Evolutionary conservation across 2,329 filamentous ascomycete genomes (phyloP).

Genomic region (Aspergillus latus): DNA sequence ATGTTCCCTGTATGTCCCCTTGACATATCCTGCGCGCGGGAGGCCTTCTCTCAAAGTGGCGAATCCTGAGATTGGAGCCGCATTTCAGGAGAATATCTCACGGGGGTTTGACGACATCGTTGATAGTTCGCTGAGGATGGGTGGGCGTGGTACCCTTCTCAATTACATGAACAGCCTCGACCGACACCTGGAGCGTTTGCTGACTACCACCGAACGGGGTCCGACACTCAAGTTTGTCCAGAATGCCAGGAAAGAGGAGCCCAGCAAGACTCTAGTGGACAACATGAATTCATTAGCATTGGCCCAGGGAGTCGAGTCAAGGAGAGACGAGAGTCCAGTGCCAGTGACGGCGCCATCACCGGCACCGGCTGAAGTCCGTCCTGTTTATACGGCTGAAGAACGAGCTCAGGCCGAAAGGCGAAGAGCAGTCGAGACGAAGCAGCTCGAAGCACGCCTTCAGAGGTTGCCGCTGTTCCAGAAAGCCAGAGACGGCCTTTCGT

Average conservation of each 20-base stretch:
- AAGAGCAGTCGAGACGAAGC: conserved; percentile 65
- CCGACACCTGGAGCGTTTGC: conserved; percentile 66
- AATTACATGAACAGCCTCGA: conserved; percentile 69
- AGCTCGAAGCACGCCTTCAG: conserved; percentile 73
- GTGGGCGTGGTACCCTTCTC: conserved; percentile 56
- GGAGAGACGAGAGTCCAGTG: neutral
- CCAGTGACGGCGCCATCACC: neutral
- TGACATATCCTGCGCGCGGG: conserved; percentile 57
- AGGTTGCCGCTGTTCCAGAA: conserved; percentile 66
- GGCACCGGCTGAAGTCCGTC: conserved; percentile 37
- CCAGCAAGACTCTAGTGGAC: conserved; percentile 10
- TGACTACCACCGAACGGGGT: conserved; percentile 68
- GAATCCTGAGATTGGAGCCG: conserved; percentile 69
- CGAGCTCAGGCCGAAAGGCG: conserved; percentile 62
- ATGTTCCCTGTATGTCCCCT: conserved; percentile 66
- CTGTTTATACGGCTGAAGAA: conserved; percentile 59
- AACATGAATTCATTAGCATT: conserved; percentile 13
- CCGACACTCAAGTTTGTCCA: conserved; percentile 70
- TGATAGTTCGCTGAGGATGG: conserved; percentile 49
- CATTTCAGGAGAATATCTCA: conserved; percentile 75
- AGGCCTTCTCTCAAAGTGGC: conserved; percentile 61
- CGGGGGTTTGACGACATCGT: conserved; percentile 68
- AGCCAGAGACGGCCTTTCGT: conserved; percentile 67
- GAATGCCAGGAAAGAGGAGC: conserved; percentile 48
- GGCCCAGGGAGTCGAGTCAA: neutral